Percentiles rank a stretch among this genome's conserved stretches.
phyloP scores from a whole-genome alignment of 2,329 filamentous ascomycete species.

The Chrysosporium keratinophilum region DNA sequence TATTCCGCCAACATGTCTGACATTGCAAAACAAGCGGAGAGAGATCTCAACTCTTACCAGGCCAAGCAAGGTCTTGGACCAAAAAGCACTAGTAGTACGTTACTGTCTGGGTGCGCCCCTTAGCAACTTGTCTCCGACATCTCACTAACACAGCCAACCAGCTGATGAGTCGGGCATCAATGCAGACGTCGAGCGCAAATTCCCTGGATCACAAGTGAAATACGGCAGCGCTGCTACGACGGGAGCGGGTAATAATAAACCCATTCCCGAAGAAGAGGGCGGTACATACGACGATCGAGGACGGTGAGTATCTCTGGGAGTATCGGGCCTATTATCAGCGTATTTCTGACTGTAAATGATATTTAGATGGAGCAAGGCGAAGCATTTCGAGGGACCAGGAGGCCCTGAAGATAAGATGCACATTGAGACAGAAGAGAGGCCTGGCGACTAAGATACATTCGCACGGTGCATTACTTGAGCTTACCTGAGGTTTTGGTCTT shows the following conservation, averaged over 20 bases:
- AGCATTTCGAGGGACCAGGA: slow-evolving; percentile 28
- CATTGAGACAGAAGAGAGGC: background rate
- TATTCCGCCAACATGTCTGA: slow-evolving; percentile 17
- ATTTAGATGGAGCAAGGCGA: slow-evolving; percentile 27
- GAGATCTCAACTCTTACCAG: slow-evolving; percentile 33
- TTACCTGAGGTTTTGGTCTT: no score
- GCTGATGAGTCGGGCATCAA: slow-evolving; percentile 36
- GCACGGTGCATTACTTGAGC: no score
- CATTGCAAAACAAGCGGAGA: slow-evolving; percentile 28
- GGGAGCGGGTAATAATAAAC: slow-evolving; percentile 30
- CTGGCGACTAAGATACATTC: background rate
- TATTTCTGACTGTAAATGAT: background rate
- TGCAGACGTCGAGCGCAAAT: slow-evolving; percentile 30
- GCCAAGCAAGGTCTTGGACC: slow-evolving; percentile 30
- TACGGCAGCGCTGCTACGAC: slow-evolving; percentile 28
- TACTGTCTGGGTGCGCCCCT: no score
- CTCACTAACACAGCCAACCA: slow-evolving; percentile 16
- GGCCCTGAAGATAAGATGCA: slow-evolving; percentile 28
- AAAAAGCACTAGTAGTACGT: slow-evolving; percentile 34
- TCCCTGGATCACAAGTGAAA: slow-evolving; percentile 29
- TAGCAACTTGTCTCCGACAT: background rate
- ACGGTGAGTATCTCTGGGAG: slow-evolving; percentile 22
- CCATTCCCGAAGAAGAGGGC: slow-evolving; percentile 35
- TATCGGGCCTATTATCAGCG: background rate
- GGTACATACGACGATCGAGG: slow-evolving; percentile 31